phyloP scores from a whole-genome alignment of 2,329 filamentous ascomycete species.

The Nannizziopsis arthrosporioides region DNA sequence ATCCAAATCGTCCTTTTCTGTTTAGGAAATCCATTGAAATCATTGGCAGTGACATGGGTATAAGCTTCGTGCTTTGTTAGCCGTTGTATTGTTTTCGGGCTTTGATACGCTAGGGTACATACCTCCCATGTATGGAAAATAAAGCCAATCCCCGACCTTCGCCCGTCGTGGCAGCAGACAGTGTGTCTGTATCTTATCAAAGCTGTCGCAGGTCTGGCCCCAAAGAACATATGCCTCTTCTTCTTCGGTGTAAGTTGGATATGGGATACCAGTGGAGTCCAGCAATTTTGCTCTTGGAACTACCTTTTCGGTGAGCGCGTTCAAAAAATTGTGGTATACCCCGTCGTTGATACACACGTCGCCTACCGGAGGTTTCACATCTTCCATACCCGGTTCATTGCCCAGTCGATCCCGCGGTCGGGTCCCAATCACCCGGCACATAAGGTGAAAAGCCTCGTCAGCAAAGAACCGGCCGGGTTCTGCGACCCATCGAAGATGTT shows the following conservation, averaged over 20 bases:
- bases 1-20: conserved; percentile 4
- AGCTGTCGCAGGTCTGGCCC: conserved; percentile 9
- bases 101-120: background rate
- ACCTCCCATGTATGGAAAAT: conserved; percentile 9
- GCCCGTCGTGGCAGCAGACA: conserved; percentile 3
- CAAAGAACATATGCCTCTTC: background rate
- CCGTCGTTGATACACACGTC: conserved; percentile 12
- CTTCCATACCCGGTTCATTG: background rate
- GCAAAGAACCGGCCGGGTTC: conserved; percentile 8
- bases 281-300: conserved; percentile 4
- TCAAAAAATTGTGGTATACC: conserved; percentile 10
- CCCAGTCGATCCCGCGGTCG: background rate
- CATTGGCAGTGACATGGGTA: conserved; percentile 7
- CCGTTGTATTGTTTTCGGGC: background rate
- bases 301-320: conserved; percentile 10
- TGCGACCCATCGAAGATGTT: conserved; percentile 7
- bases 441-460: conserved; percentile 6
- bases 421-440: conserved; percentile 8
- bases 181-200: conserved; percentile 4
- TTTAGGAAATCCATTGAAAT: conserved; percentile 8
- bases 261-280: conserved; percentile 1
- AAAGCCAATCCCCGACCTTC: conserved; percentile 9
- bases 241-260: background rate
- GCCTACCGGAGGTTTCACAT: background rate
- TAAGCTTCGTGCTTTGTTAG: conserved; percentile 7